Percentiles rank a stretch among this genome's conserved stretches.
Conservation (phyloP, 1,284 basidiomycete genomes). For the Golubevia sp. region DNA sequence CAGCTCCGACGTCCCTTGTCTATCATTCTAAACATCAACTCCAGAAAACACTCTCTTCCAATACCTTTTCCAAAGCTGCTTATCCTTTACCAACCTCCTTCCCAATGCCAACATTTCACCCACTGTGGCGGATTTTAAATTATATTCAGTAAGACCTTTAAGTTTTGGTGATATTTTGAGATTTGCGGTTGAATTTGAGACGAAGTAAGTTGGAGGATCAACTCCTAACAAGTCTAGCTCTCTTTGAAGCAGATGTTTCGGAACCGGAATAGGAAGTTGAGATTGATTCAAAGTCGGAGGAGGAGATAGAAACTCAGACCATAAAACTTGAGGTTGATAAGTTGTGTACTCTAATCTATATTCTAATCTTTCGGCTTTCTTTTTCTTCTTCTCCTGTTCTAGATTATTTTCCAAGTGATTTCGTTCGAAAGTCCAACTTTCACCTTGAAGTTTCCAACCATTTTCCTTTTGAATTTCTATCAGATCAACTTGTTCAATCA, state of each 20-base stretch:
- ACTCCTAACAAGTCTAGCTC: slow-evolving; percentile 60
- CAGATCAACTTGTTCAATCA: slow-evolving; percentile 3
- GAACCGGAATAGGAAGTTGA: slow-evolving; percentile 63
- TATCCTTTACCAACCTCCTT: slow-evolving; percentile 68
- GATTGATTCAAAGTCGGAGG: neutral
- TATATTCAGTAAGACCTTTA: slow-evolving; percentile 72
- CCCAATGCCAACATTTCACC: slow-evolving; percentile 76
- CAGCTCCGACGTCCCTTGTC: no score
- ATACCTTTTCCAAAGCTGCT: slow-evolving; percentile 72
- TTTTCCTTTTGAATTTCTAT: slow-evolving; percentile 8
- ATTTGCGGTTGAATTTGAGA: slow-evolving; percentile 47
- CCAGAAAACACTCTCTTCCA: slow-evolving; percentile 75
- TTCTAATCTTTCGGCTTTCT: slow-evolving; percentile 8
- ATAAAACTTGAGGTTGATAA: slow-evolving; percentile 37
- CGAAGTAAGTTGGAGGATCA: slow-evolving; percentile 54
- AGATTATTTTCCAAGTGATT: slow-evolving; percentile 43
- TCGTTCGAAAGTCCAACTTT: slow-evolving; percentile 67
- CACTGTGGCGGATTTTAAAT: slow-evolving; percentile 77
- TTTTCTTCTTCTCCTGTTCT: slow-evolving; percentile 1
- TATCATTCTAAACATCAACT: no score
- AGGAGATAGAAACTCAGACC: slow-evolving; percentile 30
- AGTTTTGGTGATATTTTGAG: slow-evolving; percentile 29
- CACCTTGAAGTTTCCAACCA: neutral
- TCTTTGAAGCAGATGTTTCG: slow-evolving; percentile 71
- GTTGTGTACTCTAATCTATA: slow-evolving; percentile 54